Conservation (phyloP, 345 rosid genomes). For the Eucalyptus regnans region DNA sequence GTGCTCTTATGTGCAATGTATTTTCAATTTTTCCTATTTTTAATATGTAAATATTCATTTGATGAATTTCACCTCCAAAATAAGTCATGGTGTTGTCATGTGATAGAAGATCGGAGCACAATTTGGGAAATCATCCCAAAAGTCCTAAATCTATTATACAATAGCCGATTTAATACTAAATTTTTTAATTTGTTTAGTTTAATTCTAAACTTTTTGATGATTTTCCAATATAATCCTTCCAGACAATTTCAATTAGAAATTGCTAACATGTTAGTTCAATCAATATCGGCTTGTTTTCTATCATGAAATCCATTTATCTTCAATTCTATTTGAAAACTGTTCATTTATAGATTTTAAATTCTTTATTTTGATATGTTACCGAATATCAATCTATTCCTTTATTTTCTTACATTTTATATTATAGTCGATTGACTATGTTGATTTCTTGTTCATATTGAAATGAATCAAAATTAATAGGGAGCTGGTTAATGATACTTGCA, state of each 20-base stretch:
- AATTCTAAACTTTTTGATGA: neutral
- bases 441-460: neutral
- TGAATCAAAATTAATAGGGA: neutral
- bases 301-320: neutral
- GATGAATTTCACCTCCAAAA: neutral
- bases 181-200: too few relatives aligned
- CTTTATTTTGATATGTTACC: neutral
- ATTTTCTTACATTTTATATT: too few relatives aligned
- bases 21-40: neutral
- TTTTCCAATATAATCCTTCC: too few relatives aligned
- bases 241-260: too few relatives aligned
- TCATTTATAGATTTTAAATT: neutral
- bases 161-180: neutral
- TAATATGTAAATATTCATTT: neutral
- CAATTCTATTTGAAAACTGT: neutral
- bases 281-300: neutral
- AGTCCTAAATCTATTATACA: too few relatives aligned
- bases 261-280: too few relatives aligned
- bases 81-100: neutral
- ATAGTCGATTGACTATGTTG: neutral
- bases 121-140: neutral
- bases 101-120: neutral
- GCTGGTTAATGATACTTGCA: neutral
- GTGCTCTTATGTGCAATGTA: neutral
- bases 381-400: neutral